Evolutionary conservation across 2,329 filamentous ascomycete genomes (phyloP).

Genomic region (Colletotrichum limetticola): DNA sequence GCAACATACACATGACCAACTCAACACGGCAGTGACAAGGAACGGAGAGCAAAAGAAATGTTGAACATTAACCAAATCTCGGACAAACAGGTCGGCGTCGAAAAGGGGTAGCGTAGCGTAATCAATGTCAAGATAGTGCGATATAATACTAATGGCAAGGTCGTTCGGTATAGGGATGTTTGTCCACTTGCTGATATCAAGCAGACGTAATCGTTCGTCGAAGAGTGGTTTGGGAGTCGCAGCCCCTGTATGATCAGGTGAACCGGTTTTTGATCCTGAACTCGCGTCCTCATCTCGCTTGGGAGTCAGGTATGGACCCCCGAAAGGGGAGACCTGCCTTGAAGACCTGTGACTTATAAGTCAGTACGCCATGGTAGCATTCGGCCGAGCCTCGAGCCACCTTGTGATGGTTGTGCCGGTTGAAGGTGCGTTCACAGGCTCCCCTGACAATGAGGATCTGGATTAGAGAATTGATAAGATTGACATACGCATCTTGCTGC

Average conservation of each 20-base stretch:
- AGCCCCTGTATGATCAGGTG: not conserved
- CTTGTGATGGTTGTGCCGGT: not conserved
- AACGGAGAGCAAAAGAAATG: slow-evolving; percentile 10
- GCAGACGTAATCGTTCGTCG: not conserved
- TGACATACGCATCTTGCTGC: not conserved
- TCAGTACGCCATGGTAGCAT: not conserved
- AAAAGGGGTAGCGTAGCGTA: slow-evolving; percentile 21
- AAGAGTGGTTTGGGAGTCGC: not conserved
- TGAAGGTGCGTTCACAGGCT: not conserved
- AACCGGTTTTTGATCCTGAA: too few species aligned
- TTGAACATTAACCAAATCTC: not conserved
- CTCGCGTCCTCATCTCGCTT: not conserved
- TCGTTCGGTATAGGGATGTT: slow-evolving; percentile 13
- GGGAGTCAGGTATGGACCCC: not conserved
- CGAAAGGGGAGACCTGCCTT: not conserved
- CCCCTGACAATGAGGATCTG: not conserved
- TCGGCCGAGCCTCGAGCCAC: not conserved
- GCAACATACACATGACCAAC: slow-evolving; percentile 15
- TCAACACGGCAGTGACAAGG: slow-evolving; percentile 13
- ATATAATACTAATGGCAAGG: not conserved
- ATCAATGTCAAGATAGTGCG: slow-evolving; percentile 23
- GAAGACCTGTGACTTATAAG: not conserved
- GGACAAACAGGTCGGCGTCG: slow-evolving; percentile 4
- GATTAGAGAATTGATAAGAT: not conserved
- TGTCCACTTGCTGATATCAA: slow-evolving; percentile 15